A percentile compares a stretch with the other conserved stretches of the same genome.
These are phyloP conservation scores for Bonia amplexicaulis DNA, from an alignment of 176 grass and related monocot genomes.

Conservation along the genomic window DNA sequence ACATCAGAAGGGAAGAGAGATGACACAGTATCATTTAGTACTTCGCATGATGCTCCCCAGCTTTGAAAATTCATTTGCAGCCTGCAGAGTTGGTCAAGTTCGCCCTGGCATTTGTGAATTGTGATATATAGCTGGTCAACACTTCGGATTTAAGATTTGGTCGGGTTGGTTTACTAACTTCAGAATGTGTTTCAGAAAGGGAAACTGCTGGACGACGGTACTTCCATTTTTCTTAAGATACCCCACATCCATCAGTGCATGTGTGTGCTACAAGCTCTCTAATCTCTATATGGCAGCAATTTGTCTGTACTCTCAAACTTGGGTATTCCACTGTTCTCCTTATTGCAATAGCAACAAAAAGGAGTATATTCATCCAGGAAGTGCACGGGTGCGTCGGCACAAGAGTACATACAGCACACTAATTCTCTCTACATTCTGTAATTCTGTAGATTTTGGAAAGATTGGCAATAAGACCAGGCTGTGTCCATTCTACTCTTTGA, in stretches of 20 bases:
- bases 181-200: neutral
- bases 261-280: neutral
- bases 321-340: neutral
- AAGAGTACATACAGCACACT: neutral
- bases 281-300: neutral
- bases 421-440: neutral
- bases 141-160: neutral
- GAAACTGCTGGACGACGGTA: neutral
- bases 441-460: neutral
- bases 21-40: neutral
- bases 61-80: neutral
- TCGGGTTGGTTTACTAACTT: slow-evolving; percentile 3
- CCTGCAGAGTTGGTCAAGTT: neutral
- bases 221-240: neutral
- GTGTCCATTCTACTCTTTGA: neutral
- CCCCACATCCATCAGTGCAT: neutral
- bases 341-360: neutral
- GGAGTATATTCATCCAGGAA: neutral
- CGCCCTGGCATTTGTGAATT: neutral
- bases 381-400: neutral
- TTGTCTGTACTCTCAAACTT: neutral
- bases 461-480: neutral
- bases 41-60: neutral
- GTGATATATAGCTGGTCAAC: neutral
- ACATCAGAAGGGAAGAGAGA: slow-evolving; percentile 22